These are phyloP conservation scores for Nannizzia gypsea DNA, from an alignment of 2,329 filamentous ascomycete genomes.

Conservation along the genomic window DNA sequence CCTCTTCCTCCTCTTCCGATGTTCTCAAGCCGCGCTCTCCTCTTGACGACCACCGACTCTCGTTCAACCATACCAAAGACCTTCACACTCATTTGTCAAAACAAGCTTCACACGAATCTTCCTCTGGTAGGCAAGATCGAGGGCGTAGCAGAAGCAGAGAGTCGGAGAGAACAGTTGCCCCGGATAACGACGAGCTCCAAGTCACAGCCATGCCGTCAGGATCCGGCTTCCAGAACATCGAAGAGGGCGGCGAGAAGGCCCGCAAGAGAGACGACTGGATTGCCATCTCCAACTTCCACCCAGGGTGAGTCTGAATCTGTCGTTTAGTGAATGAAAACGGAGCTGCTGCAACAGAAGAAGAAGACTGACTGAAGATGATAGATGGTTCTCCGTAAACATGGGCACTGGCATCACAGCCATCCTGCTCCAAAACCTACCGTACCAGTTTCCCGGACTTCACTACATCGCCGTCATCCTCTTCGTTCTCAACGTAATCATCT, in stretches of 20 bases:
- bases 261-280: constrained; percentile 13
- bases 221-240: constrained; percentile 2
- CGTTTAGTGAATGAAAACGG: too few relatives aligned
- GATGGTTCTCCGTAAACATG: constrained; percentile 51
- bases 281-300: constrained; percentile 14
- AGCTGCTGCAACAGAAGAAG: not conserved
- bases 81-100: not conserved
- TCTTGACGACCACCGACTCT: constrained; percentile 3
- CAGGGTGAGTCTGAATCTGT: constrained; percentile 9
- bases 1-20: not conserved
- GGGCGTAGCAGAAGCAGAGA: constrained; percentile 1
- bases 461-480: constrained; percentile 52
- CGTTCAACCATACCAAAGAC: not conserved
- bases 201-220: constrained; percentile 2
- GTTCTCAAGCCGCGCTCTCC: not conserved
- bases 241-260: not conserved
- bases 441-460: constrained; percentile 46
- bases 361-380: not conserved
- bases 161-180: not conserved
- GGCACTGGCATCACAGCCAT: constrained; percentile 57
- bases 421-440: constrained; percentile 51
- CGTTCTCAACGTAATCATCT: constrained; percentile 47
- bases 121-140: constrained; percentile 2
- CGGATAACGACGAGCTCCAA: not conserved
- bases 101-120: not conserved